Evolutionary conservation across 169 alveolate genomes (phyloP), one percentile per base, ranked within the genome.

Genomic region (Hepatocystis sp.): DNA sequence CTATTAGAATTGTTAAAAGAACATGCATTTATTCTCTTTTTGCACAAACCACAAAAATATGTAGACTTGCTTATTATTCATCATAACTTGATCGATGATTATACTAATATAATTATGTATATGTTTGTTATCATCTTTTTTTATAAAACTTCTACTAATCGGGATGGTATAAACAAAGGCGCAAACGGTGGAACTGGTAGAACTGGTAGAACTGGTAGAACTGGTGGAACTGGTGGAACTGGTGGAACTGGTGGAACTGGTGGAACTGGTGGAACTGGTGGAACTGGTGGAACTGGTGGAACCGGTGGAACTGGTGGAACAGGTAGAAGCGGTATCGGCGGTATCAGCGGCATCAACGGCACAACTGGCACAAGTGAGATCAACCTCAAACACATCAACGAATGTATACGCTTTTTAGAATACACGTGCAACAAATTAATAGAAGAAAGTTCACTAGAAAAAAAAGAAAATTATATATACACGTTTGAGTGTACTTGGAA

Each of bases 401-500:
- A 46, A 63, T 81, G 89, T 39, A 81, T 81, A 27, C 39, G 60
- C 8, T 81, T 49, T 55, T 52, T 81, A 34, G 89, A 81, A 63
- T 55, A 81, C 36, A 36, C 36, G 2, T 27, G 68, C 13, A 49
- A 81, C 51, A 81, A 63, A 81, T 25, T 81, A 17, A 81, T 81
- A 15, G 84, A 81, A 49, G 89, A 81, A 32, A 81, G 15, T 42
- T 2, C 64, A 2, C 8, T 61, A n/a, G 81, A 63, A 39, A 66
- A 81, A 81, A 81, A 51, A 30, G 89, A 61, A 46, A 81, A 63
- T 42, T 81, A 81, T 25, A 52, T 81, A 2, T 81, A 81, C 71
- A 81, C 89, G 4, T 81, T 81, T 44, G 84, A 81, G 49, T 81
- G 89, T 28, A 81, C 84, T 0, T 81, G 89, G 89, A 64, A 81